Conservation (phyloP, 495 filamentous ascomycete genomes). For the Letharia lupina region DNA sequence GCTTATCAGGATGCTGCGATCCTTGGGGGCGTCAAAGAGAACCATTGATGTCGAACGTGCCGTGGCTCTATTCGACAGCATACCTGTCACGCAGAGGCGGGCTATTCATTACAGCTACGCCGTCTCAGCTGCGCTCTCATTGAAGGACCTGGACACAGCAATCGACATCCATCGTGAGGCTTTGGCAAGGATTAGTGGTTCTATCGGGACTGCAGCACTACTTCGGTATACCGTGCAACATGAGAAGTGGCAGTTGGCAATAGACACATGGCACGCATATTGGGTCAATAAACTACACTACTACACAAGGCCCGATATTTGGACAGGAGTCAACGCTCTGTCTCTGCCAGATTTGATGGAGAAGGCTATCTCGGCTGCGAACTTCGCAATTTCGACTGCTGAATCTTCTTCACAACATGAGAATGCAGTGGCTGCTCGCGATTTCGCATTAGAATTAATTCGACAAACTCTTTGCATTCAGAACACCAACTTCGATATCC, state of each 20-base stretch:
- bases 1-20: slow-evolving; percentile 32
- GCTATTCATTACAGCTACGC: slow-evolving; percentile 35
- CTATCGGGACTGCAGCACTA: slow-evolving; percentile 24
- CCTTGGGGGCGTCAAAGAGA: slow-evolving; percentile 32
- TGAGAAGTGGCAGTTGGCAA: slow-evolving; percentile 31
- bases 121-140: slow-evolving; percentile 25
- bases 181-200: slow-evolving; percentile 24
- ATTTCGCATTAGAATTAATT: slow-evolving; percentile 21
- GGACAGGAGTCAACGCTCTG: slow-evolving; percentile 20
- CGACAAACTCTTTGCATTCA: neutral
- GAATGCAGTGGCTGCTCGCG: slow-evolving; percentile 13
- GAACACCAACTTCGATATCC: slow-evolving; percentile 2
- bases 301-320: slow-evolving; percentile 17
- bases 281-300: slow-evolving; percentile 13
- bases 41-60: slow-evolving; percentile 33
- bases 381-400: slow-evolving; percentile 11
- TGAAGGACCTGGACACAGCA: slow-evolving; percentile 30
- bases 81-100: slow-evolving; percentile 29
- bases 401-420: slow-evolving; percentile 3
- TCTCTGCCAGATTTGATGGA: slow-evolving; percentile 12
- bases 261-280: slow-evolving; percentile 19
- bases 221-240: slow-evolving; percentile 33
- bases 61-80: slow-evolving; percentile 36
- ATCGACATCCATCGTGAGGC: slow-evolving; percentile 28
- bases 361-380: slow-evolving; percentile 14